Conservation (phyloP, 1,139 yeast genomes). For the Debaryomyces robertsiae region DNA sequence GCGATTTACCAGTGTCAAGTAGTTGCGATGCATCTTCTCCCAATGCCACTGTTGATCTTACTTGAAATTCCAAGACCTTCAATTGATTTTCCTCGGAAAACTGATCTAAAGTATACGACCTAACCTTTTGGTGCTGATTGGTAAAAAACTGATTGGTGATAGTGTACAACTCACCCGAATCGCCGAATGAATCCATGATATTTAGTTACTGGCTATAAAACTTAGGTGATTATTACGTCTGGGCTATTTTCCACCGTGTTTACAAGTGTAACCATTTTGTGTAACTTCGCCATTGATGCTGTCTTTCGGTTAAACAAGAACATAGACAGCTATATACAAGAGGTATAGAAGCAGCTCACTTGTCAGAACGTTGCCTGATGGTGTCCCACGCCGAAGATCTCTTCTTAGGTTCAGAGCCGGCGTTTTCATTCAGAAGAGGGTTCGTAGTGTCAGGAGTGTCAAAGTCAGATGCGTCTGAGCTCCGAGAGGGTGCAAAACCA, state of each 20-base stretch:
- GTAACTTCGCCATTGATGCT: conserved; percentile 7
- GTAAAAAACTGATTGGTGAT: conserved; percentile 51
- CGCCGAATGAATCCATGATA: conserved; percentile 41
- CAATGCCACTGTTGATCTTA: conserved; percentile 44
- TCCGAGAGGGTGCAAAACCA: conserved; percentile 24
- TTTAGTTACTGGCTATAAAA: background rate
- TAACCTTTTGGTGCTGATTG: conserved; percentile 45
- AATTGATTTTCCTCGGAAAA: conserved; percentile 41
- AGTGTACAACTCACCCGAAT: conserved; percentile 46
- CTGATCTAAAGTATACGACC: conserved; percentile 32
- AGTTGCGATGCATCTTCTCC: conserved; percentile 44
- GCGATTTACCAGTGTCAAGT: conserved; percentile 40
- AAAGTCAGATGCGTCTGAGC: conserved; percentile 1
- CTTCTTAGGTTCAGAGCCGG: conserved; percentile 1
- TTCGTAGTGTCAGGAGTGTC: background rate
- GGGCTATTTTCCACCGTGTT: conserved; percentile 10
- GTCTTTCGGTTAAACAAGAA: background rate
- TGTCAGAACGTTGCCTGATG: conserved; percentile 14
- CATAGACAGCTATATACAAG: background rate
- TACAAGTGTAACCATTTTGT: conserved; percentile 8
- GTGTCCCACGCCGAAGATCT: conserved; percentile 21
- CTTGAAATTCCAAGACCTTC: conserved; percentile 45
- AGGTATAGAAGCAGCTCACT: background rate
- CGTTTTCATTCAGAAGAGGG: conserved; percentile 4
- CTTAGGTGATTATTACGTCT: background rate